A percentile compares a stretch with the other conserved stretches of the same genome.
These are phyloP conservation scores for Trichosporon coremiiforme DNA, from an alignment of 1,284 basidiomycete species.

Conservation along the genomic window DNA sequence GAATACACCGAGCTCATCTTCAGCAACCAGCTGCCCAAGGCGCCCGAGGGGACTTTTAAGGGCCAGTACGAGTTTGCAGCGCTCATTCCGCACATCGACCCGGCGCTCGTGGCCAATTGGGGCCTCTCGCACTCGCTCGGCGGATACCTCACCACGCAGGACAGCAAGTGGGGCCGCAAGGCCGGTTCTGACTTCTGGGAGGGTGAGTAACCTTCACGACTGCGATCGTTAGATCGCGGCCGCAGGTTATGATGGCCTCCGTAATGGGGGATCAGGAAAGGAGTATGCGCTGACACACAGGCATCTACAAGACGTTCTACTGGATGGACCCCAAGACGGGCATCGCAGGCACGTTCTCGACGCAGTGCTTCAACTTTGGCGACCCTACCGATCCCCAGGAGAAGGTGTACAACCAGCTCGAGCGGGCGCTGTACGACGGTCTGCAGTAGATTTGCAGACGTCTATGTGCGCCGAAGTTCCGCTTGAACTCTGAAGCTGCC, in stretches of 20 bases:
- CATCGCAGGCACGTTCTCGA: conserved; percentile 36
- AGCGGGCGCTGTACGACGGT: conserved; percentile 41
- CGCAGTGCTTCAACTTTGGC: conserved; percentile 34
- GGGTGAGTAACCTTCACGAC: background rate
- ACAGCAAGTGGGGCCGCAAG: conserved; percentile 34
- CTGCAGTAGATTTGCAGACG: conserved; percentile 24
- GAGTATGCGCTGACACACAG: no score
- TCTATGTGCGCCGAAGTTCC: no score
- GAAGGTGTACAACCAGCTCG: conserved; percentile 39
- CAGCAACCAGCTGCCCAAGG: conserved; percentile 28
- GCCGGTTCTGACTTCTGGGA: conserved; percentile 37
- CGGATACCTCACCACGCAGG: conserved; percentile 26
- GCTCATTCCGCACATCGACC: conserved; percentile 24
- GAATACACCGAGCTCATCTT: conserved; percentile 38
- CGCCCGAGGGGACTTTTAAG: conserved; percentile 26
- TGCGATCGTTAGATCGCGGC: no score
- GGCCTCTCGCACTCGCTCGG: conserved; percentile 34
- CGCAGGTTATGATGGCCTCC: no score
- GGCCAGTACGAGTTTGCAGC: conserved; percentile 26
- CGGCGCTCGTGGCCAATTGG: background rate
- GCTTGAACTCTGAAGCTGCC: no score
- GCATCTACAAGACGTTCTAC: conserved; percentile 43
- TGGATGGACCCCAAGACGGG: conserved; percentile 45
- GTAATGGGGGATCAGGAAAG: no score
- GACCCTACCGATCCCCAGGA: conserved; percentile 21